A percentile compares a stretch with the other conserved stretches of the same genome.
phyloP scores from a whole-genome alignment of 306 rosid genomes.

The Pyrus bretschneideri region DNA sequence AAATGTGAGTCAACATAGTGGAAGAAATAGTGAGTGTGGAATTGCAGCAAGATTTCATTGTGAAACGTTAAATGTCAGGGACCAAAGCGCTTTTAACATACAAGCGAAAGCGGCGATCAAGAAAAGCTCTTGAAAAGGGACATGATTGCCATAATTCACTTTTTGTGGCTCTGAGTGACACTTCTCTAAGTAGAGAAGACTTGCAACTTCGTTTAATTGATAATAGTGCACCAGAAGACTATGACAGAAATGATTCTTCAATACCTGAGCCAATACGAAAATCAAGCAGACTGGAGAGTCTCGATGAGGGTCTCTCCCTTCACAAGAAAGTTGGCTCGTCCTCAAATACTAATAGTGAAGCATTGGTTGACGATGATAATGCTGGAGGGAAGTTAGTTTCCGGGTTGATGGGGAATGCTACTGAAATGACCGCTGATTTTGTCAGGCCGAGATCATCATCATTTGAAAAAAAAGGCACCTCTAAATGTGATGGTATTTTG shows the following conservation, averaged over 20 bases:
- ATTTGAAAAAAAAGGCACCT: slow-evolving; percentile 17
- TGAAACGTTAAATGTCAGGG: slow-evolving; percentile 41
- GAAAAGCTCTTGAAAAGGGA: slow-evolving; percentile 21
- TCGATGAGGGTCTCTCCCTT: slow-evolving; percentile 20
- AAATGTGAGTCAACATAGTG: not conserved
- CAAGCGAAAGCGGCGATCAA: slow-evolving; percentile 44
- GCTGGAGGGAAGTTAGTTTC: slow-evolving; percentile 18
- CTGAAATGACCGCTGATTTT: slow-evolving; percentile 15
- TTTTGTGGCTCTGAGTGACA: slow-evolving; percentile 13
- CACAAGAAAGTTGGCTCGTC: slow-evolving; percentile 6
- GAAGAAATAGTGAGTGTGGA: not conserved
- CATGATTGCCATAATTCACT: slow-evolving; percentile 16
- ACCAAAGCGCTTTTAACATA: slow-evolving; percentile 51
- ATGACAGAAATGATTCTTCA: slow-evolving; percentile 25
- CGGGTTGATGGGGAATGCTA: slow-evolving; percentile 13
- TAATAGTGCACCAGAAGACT: slow-evolving; percentile 23
- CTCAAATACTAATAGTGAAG: slow-evolving; percentile 16
- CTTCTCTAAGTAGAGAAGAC: slow-evolving; percentile 13
- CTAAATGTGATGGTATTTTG: slow-evolving; percentile 13
- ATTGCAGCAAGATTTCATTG: slow-evolving; percentile 13
- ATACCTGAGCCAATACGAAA: slow-evolving; percentile 18
- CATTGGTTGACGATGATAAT: slow-evolving; percentile 1
- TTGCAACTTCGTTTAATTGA: slow-evolving; percentile 17
- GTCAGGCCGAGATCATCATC: slow-evolving; percentile 17
- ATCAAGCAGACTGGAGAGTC: slow-evolving; percentile 13